These are phyloP conservation scores for Heliocybe sulcata DNA, from an alignment of 1,284 basidiomycete species.

Conservation along the genomic window DNA sequence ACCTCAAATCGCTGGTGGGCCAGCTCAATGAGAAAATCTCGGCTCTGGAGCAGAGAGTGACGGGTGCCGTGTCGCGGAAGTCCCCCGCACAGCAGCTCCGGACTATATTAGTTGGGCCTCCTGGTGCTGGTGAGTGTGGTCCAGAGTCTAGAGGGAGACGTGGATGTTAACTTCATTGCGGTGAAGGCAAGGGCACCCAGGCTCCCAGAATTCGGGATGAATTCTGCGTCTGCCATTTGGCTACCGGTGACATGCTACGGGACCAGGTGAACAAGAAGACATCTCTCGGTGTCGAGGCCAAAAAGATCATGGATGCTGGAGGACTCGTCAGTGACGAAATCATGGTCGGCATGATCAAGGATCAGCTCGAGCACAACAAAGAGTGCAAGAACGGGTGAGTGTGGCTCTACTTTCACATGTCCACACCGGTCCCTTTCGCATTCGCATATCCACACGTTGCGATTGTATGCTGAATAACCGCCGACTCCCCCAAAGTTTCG, in stretches of 20 bases:
- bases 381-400: conserved; percentile 85
- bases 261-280: conserved; percentile 91
- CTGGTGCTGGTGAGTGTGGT: conserved; percentile 82
- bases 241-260: conserved; percentile 97
- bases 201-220: conserved; percentile 89
- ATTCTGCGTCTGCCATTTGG: conserved; percentile 96
- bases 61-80: conserved; percentile 30
- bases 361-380: conserved; percentile 92
- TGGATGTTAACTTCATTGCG: background rate
- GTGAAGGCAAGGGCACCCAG: conserved; percentile 92
- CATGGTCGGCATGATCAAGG: conserved; percentile 96
- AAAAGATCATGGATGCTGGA: conserved; percentile 97
- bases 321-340: conserved; percentile 95
- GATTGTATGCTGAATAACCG: background rate
- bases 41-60: conserved; percentile 60
- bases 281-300: conserved; percentile 83
- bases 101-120: conserved; percentile 92
- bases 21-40: conserved; percentile 81
- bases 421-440: too few relatives aligned
- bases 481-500: conserved; percentile 60
- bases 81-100: conserved; percentile 78
- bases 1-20: conserved; percentile 81
- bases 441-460: too few relatives aligned
- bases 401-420: background rate
- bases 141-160: background rate